Base-by-base conservation (phyloP, 306 rosid species). In the Parietaria judaica region DNA sequence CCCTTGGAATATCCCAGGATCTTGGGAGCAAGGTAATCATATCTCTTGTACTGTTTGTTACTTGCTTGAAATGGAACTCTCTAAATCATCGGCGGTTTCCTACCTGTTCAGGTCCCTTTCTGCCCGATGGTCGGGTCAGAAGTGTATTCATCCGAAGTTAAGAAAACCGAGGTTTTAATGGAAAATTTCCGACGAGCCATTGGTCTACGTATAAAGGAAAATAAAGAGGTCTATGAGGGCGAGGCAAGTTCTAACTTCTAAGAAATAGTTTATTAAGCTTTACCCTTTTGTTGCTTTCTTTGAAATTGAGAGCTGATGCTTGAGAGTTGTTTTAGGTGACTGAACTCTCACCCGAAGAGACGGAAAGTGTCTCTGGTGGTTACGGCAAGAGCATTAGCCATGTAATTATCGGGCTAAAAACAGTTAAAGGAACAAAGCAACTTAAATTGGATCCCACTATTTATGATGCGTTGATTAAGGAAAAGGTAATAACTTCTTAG, bases 111-210 rank as follows among this genome's bases (percentile, higher is more conserved):
- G 95, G 97, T 88, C 60, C 98, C 96, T 7, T 92, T 92, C 74
- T 88, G 98, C 72, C 98, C 98, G 0, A 92, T 92, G 98, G 98
- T 92, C 59, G 98, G 98, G 5, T 92, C 96, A 3, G 96, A 92
- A 76, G 98, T 92, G 6, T 92, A 92, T 69, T 92, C 98, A 17
- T 80, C 96, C 0, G 98, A 92, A 78, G 98, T 92, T 14, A 92
- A 92, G 85, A 92, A 92, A 79, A 92, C 96, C 0, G 98, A 84
- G 82, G 90, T 92, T 72, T 77, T 92, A 46, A 92, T 86, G 98
- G 98, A 92, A 71, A 86, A 88, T 77, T 88, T 88, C 65, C 69
- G 98, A 38, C 79, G 95, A 66, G 88, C 98, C 53, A 92, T 92
- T 69, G 96, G 98, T 58, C 70, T 91, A 23, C 91, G 92, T 14